Evolutionary conservation across 805 yeast species (phyloP).

Genomic region (Wickerhamiella kurtzmanii): DNA sequence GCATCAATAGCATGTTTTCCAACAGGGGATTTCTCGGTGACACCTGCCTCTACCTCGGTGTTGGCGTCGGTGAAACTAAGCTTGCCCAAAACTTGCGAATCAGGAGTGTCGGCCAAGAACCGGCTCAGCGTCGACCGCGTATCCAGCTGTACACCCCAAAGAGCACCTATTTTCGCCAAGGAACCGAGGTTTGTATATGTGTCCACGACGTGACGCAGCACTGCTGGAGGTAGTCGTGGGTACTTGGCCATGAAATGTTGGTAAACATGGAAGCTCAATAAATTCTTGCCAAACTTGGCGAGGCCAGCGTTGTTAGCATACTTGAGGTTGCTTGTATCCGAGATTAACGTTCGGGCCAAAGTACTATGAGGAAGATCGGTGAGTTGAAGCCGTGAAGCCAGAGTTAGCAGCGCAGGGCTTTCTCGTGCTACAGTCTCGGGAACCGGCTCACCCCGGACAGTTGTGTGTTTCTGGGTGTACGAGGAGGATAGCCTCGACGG

Average conservation of each 20-base stretch:
- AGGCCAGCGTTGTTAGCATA: conserved; percentile 65
- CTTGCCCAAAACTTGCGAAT: conserved; percentile 49
- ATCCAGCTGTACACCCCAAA: conserved; percentile 87
- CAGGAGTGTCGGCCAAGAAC: conserved; percentile 54
- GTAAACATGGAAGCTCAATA: conserved; percentile 60
- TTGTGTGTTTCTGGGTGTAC: conserved; percentile 16
- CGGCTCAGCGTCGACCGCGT: conserved; percentile 47
- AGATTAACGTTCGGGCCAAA: conserved; percentile 68
- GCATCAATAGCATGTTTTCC: conserved; percentile 29
- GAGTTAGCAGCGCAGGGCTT: conserved; percentile 62
- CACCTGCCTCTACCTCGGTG: conserved; percentile 24
- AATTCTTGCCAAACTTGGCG: conserved; percentile 66
- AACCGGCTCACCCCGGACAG: conserved; percentile 23
- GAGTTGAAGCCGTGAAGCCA: conserved; percentile 62
- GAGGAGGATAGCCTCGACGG: conserved; percentile 2
- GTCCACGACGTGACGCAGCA: conserved; percentile 62
- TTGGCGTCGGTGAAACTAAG: conserved; percentile 18
- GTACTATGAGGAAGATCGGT: conserved; percentile 42
- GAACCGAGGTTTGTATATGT: conserved; percentile 58
- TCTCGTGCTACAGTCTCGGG: conserved; percentile 40
- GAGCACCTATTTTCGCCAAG: conserved; percentile 49
- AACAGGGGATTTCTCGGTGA: conserved; percentile 19
- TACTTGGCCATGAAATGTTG: conserved; percentile 62
- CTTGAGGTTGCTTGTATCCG: conserved; percentile 33
- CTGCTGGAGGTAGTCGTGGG: conserved; percentile 79